phyloP scores from a whole-genome alignment of 164 flowering plant species.

The Vitis amurensis region DNA sequence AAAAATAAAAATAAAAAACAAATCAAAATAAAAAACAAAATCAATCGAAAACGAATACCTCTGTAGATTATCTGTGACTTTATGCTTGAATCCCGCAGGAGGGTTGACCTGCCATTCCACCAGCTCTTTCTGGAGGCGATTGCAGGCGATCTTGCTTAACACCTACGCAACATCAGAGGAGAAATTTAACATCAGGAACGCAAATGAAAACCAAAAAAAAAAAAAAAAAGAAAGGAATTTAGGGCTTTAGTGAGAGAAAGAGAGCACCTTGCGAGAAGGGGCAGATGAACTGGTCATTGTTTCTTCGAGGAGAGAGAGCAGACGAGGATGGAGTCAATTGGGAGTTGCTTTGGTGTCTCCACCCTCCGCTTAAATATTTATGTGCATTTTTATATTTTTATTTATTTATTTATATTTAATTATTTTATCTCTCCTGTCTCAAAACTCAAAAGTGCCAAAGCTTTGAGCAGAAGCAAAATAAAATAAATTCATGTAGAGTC shows the following conservation, averaged over 20 bases:
- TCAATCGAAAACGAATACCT: conserved; percentile 38
- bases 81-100: conserved; percentile 82
- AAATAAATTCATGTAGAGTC: no score
- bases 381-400: no score
- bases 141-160: conserved; percentile 84
- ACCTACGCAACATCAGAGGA: conserved; percentile 26
- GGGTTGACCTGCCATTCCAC: conserved; percentile 92
- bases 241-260: background rate
- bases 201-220: background rate
- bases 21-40: conserved; percentile 4
- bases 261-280: conserved; percentile 36
- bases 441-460: no score
- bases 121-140: conserved; percentile 85
- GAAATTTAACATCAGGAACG: background rate
- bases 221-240: background rate
- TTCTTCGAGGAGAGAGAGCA: conserved; percentile 12
- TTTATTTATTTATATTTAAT: no score
- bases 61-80: conserved; percentile 86
- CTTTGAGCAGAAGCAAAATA: no score
- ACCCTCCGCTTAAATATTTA: no score
- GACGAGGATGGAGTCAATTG: no score
- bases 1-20: background rate
- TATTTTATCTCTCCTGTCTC: no score
- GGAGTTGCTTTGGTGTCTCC: no score
- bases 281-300: conserved; percentile 43